phyloP scores from a whole-genome alignment of 805 yeast species.

The Schwanniomyces vanrijiae region DNA sequence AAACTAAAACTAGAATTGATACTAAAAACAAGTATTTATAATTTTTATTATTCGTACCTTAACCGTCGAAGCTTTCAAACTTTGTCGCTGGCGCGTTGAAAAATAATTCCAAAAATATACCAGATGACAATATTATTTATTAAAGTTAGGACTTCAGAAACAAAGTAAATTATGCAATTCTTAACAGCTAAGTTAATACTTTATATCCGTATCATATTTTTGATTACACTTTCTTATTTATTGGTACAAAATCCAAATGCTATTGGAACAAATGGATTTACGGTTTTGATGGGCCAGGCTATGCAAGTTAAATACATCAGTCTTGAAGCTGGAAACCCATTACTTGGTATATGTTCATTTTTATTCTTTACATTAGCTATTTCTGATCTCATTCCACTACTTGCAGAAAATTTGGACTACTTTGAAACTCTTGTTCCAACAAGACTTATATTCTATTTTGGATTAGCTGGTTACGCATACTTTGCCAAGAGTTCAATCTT shows the following conservation, averaged over 20 bases:
- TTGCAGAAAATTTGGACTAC: slow-evolving; percentile 47
- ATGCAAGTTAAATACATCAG: slow-evolving; percentile 46
- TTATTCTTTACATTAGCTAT: slow-evolving; percentile 45
- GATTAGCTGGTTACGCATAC: slow-evolving; percentile 50
- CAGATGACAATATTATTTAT: neutral
- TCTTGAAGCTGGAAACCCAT: slow-evolving; percentile 38
- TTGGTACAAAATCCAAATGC: slow-evolving; percentile 48
- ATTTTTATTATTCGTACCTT: too few species aligned
- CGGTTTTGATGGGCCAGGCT: slow-evolving; percentile 57
- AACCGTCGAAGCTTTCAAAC: too few species aligned
- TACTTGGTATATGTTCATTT: slow-evolving; percentile 50
- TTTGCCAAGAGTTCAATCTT: slow-evolving; percentile 43
- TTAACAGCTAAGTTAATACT: slow-evolving; percentile 50
- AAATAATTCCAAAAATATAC: neutral
- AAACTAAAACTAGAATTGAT: too few species aligned
- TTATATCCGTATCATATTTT: slow-evolving; percentile 47
- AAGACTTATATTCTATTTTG: slow-evolving; percentile 51
- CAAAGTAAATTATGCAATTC: slow-evolving; percentile 41
- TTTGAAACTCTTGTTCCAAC: slow-evolving; percentile 63
- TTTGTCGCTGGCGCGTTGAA: neutral
- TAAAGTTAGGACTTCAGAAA: neutral
- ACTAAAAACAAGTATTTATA: too few species aligned
- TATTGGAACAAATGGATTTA: slow-evolving; percentile 45
- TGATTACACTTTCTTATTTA: slow-evolving; percentile 44
- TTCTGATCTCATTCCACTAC: slow-evolving; percentile 59